Evolutionary conservation across 768 basidiomycete genomes (phyloP).

Genomic region (Lactarius hatsudake): DNA sequence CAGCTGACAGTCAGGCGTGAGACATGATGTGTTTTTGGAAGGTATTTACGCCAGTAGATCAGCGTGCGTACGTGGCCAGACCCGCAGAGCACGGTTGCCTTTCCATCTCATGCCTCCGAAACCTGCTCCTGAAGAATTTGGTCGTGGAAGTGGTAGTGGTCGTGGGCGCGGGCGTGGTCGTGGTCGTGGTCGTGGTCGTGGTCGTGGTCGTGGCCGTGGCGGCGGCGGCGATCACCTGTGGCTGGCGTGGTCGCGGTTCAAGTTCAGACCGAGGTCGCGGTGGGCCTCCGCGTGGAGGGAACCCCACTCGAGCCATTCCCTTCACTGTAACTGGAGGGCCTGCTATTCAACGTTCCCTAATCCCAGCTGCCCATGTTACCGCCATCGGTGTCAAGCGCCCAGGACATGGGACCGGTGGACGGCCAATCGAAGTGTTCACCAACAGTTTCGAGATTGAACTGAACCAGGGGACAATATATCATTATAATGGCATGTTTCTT

Average conservation of each 20-base stretch:
- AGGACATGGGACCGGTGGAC: conserved; percentile 58
- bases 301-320: conserved; percentile 32
- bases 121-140: neutral
- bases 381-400: conserved; percentile 69
- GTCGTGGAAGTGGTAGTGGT: neutral
- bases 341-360: conserved; percentile 26
- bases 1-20: no score
- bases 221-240: no score
- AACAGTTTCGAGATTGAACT: conserved; percentile 67
- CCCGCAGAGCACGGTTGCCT: no score
- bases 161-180: neutral
- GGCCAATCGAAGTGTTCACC: conserved; percentile 39
- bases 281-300: conserved; percentile 31
- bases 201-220: no score
- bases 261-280: neutral
- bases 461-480: conserved; percentile 62
- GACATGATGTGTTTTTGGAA: no score
- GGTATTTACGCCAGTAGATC: no score
- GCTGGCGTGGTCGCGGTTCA: neutral
- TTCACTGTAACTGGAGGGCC: conserved; percentile 9
- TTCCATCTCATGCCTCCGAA: conserved; percentile 27
- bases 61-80: neutral
- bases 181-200: no score
- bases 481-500: conserved; percentile 67
- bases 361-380: conserved; percentile 41